These are phyloP conservation scores for Fusarium torreyae DNA, from an alignment of 2,329 filamentous ascomycete genomes.

Conservation along the genomic window DNA sequence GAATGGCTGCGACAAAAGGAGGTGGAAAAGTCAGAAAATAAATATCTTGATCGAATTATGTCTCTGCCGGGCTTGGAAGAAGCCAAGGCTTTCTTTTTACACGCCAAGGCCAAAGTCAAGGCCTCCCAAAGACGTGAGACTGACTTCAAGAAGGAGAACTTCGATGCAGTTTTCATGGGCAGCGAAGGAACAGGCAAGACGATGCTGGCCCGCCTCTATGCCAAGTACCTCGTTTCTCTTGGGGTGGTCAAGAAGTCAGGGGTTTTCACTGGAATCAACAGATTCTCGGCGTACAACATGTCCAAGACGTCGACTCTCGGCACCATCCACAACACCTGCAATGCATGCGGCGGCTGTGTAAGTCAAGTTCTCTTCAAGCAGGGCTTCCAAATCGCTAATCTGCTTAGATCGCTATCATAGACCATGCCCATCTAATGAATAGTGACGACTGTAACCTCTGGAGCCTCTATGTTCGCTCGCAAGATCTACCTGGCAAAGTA, in stretches of 20 bases:
- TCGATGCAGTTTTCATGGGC: conserved; percentile 52
- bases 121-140: conserved; percentile 65
- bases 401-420: conserved; percentile 49
- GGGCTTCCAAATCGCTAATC: conserved; percentile 20
- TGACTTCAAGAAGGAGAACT: conserved; percentile 60
- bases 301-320: conserved; percentile 54
- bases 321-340: conserved; percentile 59
- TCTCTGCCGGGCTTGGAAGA: conserved; percentile 73
- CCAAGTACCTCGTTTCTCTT: conserved; percentile 50
- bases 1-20: conserved; percentile 61
- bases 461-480: conserved; percentile 48
- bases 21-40: conserved; percentile 63
- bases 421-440: conserved; percentile 51
- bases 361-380: conserved; percentile 25
- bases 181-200: conserved; percentile 52
- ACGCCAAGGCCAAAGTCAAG: conserved; percentile 63
- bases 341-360: conserved; percentile 70
- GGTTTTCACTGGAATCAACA: conserved; percentile 60
- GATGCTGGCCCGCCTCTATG: conserved; percentile 50
- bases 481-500: conserved; percentile 49
- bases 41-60: conserved; percentile 73
- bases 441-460: conserved; percentile 50
- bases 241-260: conserved; percentile 54
- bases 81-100: conserved; percentile 71
- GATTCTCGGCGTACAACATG: conserved; percentile 50